Evolutionary conservation across 768 basidiomycete genomes (phyloP).

Genomic region (Suillus paluster): DNA sequence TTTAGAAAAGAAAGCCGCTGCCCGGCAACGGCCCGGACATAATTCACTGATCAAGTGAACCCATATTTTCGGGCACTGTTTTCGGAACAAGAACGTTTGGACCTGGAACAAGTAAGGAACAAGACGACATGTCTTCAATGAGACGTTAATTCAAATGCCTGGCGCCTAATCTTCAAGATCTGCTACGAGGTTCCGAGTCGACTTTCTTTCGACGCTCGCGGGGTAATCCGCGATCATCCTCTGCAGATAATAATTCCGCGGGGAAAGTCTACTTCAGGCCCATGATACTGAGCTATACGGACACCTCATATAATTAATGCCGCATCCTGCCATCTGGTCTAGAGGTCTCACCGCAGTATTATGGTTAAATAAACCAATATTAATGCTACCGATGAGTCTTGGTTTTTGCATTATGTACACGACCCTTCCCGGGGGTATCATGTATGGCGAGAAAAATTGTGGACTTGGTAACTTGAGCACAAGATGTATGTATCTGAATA

Average conservation of each 20-base stretch:
- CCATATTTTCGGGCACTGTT: not conserved
- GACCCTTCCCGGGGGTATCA: not conserved
- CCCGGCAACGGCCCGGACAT: no score
- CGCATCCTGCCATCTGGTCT: not conserved
- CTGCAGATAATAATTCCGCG: conserved; percentile 1
- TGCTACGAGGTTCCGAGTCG: not conserved
- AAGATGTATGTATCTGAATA: not conserved
- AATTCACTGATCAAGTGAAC: not conserved
- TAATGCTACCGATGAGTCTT: not conserved
- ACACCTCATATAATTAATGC: not conserved
- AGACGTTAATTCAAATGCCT: not conserved
- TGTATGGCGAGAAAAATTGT: not conserved
- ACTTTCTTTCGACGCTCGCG: conserved; percentile 1
- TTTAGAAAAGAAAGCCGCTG: no score
- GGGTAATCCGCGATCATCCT: no score
- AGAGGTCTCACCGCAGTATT: not conserved
- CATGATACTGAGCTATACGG: not conserved
- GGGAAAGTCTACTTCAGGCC: not conserved
- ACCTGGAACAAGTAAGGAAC: no score
- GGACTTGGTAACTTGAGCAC: not conserved
- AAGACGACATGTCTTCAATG: no score
- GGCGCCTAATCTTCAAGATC: not conserved
- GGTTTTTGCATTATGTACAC: not conserved
- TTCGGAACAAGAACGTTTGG: no score
- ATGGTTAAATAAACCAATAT: not conserved